Conservation (phyloP, 1,139 yeast species). For the Candida neerlandica region DNA sequence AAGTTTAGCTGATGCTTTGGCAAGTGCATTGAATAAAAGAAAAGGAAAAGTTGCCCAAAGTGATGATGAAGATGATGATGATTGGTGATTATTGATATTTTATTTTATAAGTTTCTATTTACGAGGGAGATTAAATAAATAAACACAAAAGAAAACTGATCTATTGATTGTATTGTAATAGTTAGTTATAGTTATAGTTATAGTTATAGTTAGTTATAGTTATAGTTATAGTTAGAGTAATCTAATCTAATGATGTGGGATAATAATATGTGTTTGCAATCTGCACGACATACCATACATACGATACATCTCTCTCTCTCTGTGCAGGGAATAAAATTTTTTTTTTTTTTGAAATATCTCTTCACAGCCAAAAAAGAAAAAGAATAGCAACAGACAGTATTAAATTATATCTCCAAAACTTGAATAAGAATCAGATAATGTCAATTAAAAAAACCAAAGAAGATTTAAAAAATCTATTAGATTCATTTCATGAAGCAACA, state of each 20-base stretch:
- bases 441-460: slow-evolving; percentile 13
- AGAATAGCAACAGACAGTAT: no score
- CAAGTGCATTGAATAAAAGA: slow-evolving; percentile 80
- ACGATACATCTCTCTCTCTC: no score
- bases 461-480: slow-evolving; percentile 31
- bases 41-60: slow-evolving; percentile 81
- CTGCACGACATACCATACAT: no score
- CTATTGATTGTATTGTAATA: no score
- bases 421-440: neutral
- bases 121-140: neutral
- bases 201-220: no score
- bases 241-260: no score
- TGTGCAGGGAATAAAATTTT: no score
- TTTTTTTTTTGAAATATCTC: neutral
- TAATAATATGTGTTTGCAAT: no score
- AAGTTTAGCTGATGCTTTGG: slow-evolving; percentile 81
- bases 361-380: neutral
- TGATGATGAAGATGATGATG: slow-evolving; percentile 78
- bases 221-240: no score
- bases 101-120: neutral
- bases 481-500: slow-evolving; percentile 39
- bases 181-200: no score
- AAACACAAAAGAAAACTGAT: neutral
- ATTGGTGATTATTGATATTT: slow-evolving; percentile 22
- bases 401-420: no score